Conservation (phyloP, 176 grass and related monocot genomes). For the Saccharum spontaneum region DNA sequence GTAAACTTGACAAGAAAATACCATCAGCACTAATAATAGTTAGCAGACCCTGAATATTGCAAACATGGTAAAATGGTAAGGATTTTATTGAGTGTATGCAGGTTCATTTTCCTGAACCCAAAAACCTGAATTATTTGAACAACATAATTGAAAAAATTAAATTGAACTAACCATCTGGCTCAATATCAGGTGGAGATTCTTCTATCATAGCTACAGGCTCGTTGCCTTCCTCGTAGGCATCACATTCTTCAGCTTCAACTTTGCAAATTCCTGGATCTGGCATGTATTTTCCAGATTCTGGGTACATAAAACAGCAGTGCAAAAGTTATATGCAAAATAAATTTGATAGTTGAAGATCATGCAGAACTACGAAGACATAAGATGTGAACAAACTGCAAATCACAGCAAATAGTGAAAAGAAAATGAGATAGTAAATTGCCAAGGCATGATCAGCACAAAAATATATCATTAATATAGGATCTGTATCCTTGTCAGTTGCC, state of each 20-base stretch:
- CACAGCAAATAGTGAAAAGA: background rate
- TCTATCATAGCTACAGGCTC: constrained; percentile 84
- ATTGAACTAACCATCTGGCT: constrained; percentile 54
- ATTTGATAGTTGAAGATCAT: constrained; percentile 16
- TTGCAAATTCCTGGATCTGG: constrained; percentile 42
- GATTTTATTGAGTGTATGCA: background rate
- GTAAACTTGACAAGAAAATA: constrained; percentile 17
- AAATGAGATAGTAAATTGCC: background rate
- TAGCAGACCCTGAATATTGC: background rate
- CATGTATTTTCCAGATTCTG: constrained; percentile 53
- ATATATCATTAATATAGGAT: background rate
- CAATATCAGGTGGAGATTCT: constrained; percentile 73
- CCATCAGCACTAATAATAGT: background rate
- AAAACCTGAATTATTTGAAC: background rate
- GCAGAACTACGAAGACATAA: background rate
- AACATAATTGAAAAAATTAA: constrained; percentile 19
- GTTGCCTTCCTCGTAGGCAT: constrained; percentile 65
- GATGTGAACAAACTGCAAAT: background rate
- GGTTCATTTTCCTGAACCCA: constrained; percentile 2
- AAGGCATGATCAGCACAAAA: background rate
- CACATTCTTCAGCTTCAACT: constrained; percentile 71
- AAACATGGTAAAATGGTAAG: background rate
- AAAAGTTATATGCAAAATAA: constrained; percentile 10
- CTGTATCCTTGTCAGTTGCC: background rate
- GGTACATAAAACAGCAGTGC: constrained; percentile 5